A percentile compares a stretch with the other conserved stretches of the same genome.
Conservation (phyloP, 2,329 filamentous ascomycete genomes). For the Stachybotrys echinatus region DNA sequence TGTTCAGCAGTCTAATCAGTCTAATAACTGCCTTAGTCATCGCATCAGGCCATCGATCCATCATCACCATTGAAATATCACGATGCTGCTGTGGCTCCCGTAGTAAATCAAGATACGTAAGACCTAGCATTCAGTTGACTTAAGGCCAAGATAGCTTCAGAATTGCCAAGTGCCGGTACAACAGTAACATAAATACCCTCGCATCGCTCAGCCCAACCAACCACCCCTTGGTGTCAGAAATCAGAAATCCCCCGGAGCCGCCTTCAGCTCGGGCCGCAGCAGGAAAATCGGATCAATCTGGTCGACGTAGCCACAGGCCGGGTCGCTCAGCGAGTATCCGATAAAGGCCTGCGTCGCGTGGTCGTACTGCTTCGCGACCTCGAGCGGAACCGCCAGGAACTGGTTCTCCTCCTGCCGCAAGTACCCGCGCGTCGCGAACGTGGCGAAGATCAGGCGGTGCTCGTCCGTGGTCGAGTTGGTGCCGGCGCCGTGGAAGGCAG, state of each 20-base stretch:
- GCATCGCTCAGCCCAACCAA: no score
- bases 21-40: no score
- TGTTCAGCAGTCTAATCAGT: no score
- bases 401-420: slow-evolving; percentile 11
- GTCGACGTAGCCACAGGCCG: slow-evolving; percentile 10
- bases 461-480: slow-evolving; percentile 9
- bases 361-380: slow-evolving; percentile 3
- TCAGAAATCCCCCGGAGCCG: slow-evolving; percentile 4
- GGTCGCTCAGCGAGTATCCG: slow-evolving; percentile 11
- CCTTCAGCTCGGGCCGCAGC: slow-evolving; percentile 7
- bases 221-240: no score
- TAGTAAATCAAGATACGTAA: no score
- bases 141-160: no score
- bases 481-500: slow-evolving; percentile 8
- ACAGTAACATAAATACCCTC: no score
- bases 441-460: slow-evolving; percentile 6
- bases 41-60: no score
- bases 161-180: no score
- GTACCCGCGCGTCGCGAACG: slow-evolving; percentile 5
- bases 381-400: slow-evolving; percentile 1
- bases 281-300: slow-evolving; percentile 11
- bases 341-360: slow-evolving; percentile 9
- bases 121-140: no score
- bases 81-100: no score
- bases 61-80: no score